phyloP scores from a whole-genome alignment of 1,284 basidiomycete genomes.

The Moesziomyces aphidis region DNA sequence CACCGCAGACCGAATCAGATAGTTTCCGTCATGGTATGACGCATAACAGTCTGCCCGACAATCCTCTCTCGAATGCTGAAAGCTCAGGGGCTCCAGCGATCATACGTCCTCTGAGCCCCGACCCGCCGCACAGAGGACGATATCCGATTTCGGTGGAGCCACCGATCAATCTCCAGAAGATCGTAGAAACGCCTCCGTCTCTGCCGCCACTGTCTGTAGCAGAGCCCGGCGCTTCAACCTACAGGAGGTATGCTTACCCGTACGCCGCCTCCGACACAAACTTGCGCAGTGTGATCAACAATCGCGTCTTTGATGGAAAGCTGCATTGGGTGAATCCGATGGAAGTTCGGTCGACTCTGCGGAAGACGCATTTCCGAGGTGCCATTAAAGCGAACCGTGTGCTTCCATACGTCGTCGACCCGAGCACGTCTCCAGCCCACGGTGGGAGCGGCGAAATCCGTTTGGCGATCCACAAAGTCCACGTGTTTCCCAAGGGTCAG shows the following conservation, averaged over 20 bases:
- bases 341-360: background rate
- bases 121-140: too few species aligned
- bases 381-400: background rate
- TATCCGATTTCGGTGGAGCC: too few species aligned
- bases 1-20: too few species aligned
- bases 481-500: too few species aligned
- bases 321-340: background rate
- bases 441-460: background rate
- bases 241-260: background rate
- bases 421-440: background rate
- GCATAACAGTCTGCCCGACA: too few species aligned
- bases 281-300: background rate
- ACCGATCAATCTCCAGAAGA: background rate
- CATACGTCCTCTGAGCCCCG: too few species aligned
- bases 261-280: background rate
- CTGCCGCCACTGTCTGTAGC: too few species aligned
- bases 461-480: background rate
- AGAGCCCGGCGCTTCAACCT: too few species aligned
- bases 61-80: too few species aligned
- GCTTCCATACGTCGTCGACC: background rate
- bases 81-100: too few species aligned
- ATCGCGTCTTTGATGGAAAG: conserved; percentile 2
- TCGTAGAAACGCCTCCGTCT: background rate
- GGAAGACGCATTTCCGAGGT: background rate
- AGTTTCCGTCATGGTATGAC: too few species aligned